Evolutionary conservation across 1,139 yeast genomes (phyloP), one percentile per base, ranked within the genome.

Genomic region (Geotrichum australiense): DNA sequence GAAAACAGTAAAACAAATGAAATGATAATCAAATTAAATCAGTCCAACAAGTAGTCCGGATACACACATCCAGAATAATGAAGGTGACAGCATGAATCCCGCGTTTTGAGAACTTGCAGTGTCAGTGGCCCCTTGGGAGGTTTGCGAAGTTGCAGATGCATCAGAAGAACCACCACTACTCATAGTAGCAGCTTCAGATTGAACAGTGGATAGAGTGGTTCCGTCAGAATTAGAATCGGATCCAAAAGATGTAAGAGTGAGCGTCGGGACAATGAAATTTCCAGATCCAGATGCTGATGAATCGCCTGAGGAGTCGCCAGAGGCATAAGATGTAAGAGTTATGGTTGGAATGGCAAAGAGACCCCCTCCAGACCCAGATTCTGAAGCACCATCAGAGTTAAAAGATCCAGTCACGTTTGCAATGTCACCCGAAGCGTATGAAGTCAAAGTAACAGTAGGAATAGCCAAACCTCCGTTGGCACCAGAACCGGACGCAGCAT

Each of bases 161-260:
- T 20, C 20, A 20, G 34, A 2, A 8, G 14, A 12, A 36, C 34
- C 3, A 16, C 5, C 31, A 1, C n/a, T n/a, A 31, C 24, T 15
- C 6, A 15, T 18, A 31, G 32, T 10, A 19, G 42, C 19, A 10
- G 23, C 27, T 7, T 20, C 32, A 2, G 39, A 18, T 2, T 35
- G 23, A 10, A 26, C 39, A 10, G 42, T 39, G 5, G 38, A 22
- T 3, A 34, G 24, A 34, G 38, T 34, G 7, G 35, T 21, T 15
- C 20, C 31, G 29, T 28, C 31, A 35, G 38, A 7, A 18, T 20
- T 20, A 35, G 12, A 27, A 24, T 27, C 33, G 6, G 35, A 29
- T 8, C 29, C 39, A 25, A 6, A 12, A 25, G 42, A 28, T 22
- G 32, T 21, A 2, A 15, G 25, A 15, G 32, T 18, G 8, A 15